Percentiles rank a stretch among this genome's conserved stretches.
Conservation (phyloP, 768 basidiomycete genomes). For the Boletus sensibilis region DNA sequence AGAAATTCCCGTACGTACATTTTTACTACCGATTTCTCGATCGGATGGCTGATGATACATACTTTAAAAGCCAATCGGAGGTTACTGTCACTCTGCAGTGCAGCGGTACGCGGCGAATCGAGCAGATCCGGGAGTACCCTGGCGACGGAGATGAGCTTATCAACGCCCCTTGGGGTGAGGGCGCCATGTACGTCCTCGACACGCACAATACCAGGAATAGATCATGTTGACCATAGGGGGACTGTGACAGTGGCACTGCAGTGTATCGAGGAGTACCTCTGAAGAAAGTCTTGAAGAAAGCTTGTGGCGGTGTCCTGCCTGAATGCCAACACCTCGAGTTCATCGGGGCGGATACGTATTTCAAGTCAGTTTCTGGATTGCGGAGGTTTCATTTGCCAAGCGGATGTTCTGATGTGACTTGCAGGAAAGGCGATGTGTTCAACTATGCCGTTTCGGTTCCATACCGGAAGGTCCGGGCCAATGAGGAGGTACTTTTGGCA, state of each 20-base stretch:
- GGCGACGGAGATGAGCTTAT: conserved; percentile 56
- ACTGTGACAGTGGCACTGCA: conserved; percentile 43
- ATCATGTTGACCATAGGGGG: conserved; percentile 25
- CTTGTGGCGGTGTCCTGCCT: conserved; percentile 49
- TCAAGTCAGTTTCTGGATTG: conserved; percentile 37
- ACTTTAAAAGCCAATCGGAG: conserved; percentile 40
- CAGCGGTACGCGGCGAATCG: conserved; percentile 51
- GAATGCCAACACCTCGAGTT: conserved; percentile 53
- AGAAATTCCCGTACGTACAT: conserved; percentile 44
- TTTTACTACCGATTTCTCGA: not conserved
- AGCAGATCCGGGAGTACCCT: conserved; percentile 52
- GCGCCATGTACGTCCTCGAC: conserved; percentile 42
- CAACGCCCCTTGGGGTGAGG: conserved; percentile 53
- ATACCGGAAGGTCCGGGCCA: conserved; percentile 45
- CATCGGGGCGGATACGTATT: conserved; percentile 57
- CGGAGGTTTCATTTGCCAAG: not conserved
- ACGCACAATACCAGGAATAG: not conserved
- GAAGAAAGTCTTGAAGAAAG: conserved; percentile 52
- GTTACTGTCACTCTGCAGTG: conserved; percentile 56
- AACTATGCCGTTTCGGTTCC: conserved; percentile 51
- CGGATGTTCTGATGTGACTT: not conserved
- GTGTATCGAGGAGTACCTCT: conserved; percentile 52
- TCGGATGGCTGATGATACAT: not conserved
- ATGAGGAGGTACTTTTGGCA: conserved; percentile 42
- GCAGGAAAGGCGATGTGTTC: conserved; percentile 37